Evolutionary conservation across 495 filamentous ascomycete genomes (phyloP), one percentile per base, ranked within the genome.

Genomic region (Penicillium samsonianum): DNA sequence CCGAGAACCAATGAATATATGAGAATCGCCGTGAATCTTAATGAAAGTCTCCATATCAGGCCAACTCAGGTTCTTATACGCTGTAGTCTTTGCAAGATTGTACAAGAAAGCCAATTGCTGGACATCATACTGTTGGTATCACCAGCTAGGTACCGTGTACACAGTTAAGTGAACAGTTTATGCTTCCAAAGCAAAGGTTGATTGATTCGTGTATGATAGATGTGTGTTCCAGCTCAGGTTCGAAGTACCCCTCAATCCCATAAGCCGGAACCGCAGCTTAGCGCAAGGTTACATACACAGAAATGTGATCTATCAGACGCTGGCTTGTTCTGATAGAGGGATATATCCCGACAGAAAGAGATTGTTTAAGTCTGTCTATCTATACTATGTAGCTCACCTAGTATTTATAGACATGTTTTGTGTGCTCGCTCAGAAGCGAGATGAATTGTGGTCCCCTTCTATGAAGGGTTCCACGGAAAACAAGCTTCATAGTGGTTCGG

Each of bases 31-130:
- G 50, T 70, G 65, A 26, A 70, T 70, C 28, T 70, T 70, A 26
- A 69, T 56, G 43, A 71, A 69, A 41, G 65, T 58, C 42, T 74
- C 67, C 69, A 71, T 74, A 26, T 69, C 67, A 49, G 70, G 70
- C 68, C 67, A 73, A 38, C 44, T 59, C 55, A 68, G 17, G 50
- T 68, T 47, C 40, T 59, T 61, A 45, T 66, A 55, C 48, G 16
- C 45, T 59, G 55, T 57, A 44, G 19, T 50, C 10, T 33, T 58
- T 25, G 63, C 54, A 33, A 73, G 66, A 42, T 71, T 69, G 55
- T 67, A 51, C 46, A 68, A 63, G 50, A 69, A 67, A 33, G 64
- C 66, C 48, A 73, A 40, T 53, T 65, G 65, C 42, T 66, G 65
- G 44, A 70, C 67, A 41, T 70, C 65, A 45, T 70, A 67, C 67